Evolutionary conservation across 257 asterid species (phyloP).

Genomic region (Scutellaria baicalensis): DNA sequence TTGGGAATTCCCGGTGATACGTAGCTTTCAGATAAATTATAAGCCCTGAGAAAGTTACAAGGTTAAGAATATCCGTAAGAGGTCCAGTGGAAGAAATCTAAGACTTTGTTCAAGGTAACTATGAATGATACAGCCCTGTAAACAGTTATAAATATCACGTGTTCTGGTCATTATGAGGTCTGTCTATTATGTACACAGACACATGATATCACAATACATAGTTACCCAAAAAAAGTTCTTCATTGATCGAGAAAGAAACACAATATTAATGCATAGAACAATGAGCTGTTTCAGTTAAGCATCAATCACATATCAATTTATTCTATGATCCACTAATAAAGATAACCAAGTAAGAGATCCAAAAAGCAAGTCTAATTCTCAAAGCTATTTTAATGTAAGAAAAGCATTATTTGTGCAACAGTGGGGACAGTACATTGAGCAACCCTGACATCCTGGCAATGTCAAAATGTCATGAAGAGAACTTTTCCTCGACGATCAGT

Average conservation of each 20-base stretch:
- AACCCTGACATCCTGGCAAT: slow-evolving; percentile 80
- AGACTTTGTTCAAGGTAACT: neutral
- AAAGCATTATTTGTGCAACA: neutral
- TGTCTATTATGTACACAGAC: too few species aligned
- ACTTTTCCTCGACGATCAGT: slow-evolving; percentile 38
- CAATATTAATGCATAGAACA: neutral
- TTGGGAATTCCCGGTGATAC: neutral
- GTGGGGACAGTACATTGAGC: slow-evolving; percentile 61
- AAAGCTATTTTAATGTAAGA: slow-evolving; percentile 12
- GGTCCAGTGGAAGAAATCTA: neutral
- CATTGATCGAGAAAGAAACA: neutral
- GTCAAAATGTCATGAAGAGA: slow-evolving; percentile 70
- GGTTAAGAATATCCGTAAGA: neutral
- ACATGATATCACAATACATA: slow-evolving; percentile 5
- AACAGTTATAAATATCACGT: neutral
- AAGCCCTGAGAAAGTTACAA: neutral
- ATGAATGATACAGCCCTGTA: neutral
- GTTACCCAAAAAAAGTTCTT: neutral
- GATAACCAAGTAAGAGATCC: slow-evolving; percentile 5
- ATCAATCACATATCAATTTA: neutral
- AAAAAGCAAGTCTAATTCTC: neutral
- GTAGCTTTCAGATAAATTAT: neutral
- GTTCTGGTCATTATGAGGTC: neutral
- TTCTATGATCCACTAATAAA: neutral
- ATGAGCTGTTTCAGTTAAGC: neutral